A percentile compares a stretch with the other conserved stretches of the same genome.
These are phyloP conservation scores for Purpureocillium takamizusanense DNA, from an alignment of 2,329 filamentous ascomycete genomes.

Conservation along the genomic window DNA sequence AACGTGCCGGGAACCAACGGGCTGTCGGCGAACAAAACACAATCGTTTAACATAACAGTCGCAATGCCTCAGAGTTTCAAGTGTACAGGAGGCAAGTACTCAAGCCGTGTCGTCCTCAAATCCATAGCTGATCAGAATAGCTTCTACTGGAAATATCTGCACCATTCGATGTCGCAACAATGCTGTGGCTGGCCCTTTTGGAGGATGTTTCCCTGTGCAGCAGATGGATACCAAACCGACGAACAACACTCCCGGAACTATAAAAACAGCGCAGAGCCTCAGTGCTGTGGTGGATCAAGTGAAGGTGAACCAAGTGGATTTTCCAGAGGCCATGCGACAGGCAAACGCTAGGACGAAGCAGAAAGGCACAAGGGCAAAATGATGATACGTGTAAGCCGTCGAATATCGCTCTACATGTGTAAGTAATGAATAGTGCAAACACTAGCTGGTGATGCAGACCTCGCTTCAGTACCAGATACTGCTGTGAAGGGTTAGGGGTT, in stretches of 20 bases:
- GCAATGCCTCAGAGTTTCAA: constrained; percentile 38
- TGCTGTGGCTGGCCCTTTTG: constrained; percentile 46
- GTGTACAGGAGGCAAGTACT: constrained; percentile 41
- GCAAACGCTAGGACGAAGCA: constrained; percentile 23
- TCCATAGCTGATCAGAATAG: constrained; percentile 13
- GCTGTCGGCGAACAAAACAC: constrained; percentile 44
- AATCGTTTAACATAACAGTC: constrained; percentile 48
- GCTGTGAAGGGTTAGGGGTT: too few species aligned
- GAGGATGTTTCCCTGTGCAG: constrained; percentile 48
- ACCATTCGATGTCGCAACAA: constrained; percentile 52
- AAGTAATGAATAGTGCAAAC: too few species aligned
- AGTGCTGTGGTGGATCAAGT: constrained; percentile 38
- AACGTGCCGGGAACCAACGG: constrained; percentile 51
- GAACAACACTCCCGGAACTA: constrained; percentile 32
- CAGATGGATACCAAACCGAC: constrained; percentile 35
- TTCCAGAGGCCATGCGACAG: constrained; percentile 24
- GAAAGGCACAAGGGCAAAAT: too few species aligned
- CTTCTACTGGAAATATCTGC: constrained; percentile 48
- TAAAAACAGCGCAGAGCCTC: constrained; percentile 36
- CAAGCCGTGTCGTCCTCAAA: neutral
- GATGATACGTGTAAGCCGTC: too few species aligned
- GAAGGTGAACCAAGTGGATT: constrained; percentile 38
- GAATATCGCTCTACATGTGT: too few species aligned
- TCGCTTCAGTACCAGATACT: too few species aligned
- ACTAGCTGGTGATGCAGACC: too few species aligned